phyloP scores from a whole-genome alignment of 1,139 yeast genomes.

The Nakaseomyces delphensis region DNA sequence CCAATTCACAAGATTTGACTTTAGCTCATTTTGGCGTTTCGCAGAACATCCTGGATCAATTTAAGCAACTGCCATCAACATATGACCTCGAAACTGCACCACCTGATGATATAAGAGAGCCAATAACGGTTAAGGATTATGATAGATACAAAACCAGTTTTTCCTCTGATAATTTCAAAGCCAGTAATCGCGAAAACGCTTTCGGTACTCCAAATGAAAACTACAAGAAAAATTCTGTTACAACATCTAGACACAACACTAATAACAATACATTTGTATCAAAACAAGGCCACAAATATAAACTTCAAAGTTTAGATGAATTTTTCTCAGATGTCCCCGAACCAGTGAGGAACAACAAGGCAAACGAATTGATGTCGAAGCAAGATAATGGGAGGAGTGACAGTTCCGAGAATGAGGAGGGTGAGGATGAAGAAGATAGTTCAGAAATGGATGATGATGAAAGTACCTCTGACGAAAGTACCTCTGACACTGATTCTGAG shows the following conservation, averaged over 20 bases:
- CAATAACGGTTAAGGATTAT: slow-evolving; percentile 27
- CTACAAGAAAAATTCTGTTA: not conserved
- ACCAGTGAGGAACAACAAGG: slow-evolving; percentile 24
- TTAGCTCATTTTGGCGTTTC: not conserved
- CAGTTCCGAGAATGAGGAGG: no score
- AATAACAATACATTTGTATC: slow-evolving; percentile 7
- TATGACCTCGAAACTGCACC: not conserved
- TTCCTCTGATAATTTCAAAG: slow-evolving; percentile 23
- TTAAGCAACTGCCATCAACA: not conserved
- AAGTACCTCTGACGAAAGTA: no score
- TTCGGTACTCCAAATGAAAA: not conserved
- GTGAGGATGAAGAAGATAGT: no score
- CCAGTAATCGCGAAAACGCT: not conserved
- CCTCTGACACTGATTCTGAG: no score
- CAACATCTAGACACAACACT: not conserved
- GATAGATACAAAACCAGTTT: slow-evolving; percentile 24
- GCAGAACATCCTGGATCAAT: not conserved
- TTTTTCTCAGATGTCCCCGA: slow-evolving; percentile 57
- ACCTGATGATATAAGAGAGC: slow-evolving; percentile 14
- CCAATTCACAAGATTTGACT: not conserved
- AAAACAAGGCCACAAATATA: slow-evolving; percentile 35
- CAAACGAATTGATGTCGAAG: no score
- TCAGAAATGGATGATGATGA: no score
- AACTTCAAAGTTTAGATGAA: slow-evolving; percentile 74
- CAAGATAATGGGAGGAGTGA: no score